Conservation (phyloP, 352 stramenopile genomes). For the Pythium aristosporum region DNA sequence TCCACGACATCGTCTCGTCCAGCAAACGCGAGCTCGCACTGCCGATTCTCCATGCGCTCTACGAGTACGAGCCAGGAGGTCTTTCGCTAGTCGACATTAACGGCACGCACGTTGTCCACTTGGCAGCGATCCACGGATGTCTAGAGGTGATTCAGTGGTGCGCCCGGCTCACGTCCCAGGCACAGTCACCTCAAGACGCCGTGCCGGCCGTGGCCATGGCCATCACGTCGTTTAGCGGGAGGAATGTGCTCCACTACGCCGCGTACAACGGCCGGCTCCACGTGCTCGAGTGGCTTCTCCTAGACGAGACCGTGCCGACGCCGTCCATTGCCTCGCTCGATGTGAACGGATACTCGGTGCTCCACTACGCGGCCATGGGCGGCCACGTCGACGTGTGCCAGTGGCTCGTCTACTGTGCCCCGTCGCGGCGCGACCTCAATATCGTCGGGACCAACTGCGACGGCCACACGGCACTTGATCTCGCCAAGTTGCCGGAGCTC, state of each 20-base stretch:
- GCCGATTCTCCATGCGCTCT: conserved; percentile 45
- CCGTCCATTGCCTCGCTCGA: conserved; percentile 44
- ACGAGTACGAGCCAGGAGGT: conserved; percentile 47
- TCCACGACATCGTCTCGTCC: conserved; percentile 55
- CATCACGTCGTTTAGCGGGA: conserved; percentile 58
- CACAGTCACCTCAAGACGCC: not conserved
- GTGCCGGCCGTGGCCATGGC: conserved; percentile 29
- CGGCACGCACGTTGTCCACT: conserved; percentile 58
- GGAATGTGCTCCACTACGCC: conserved; percentile 70
- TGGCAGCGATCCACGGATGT: conserved; percentile 66
- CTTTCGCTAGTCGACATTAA: conserved; percentile 53
- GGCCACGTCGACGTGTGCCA: conserved; percentile 53
- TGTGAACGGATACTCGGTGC: conserved; percentile 53
- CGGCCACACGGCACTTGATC: conserved; percentile 39
- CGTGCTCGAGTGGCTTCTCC: conserved; percentile 53
- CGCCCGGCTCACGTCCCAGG: conserved; percentile 17
- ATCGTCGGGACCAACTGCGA: conserved; percentile 48
- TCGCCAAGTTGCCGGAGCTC: conserved; percentile 40
- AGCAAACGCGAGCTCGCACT: conserved; percentile 29
- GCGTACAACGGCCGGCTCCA: conserved; percentile 55
- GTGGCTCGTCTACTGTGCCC: conserved; percentile 56
- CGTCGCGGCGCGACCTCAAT: conserved; percentile 35
- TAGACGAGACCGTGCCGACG: conserved; percentile 13
- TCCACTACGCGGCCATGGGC: conserved; percentile 69
- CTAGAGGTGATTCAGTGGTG: conserved; percentile 64